phyloP scores from a whole-genome alignment of 2,329 filamentous ascomycete genomes.

The Anthostomella pinea region DNA sequence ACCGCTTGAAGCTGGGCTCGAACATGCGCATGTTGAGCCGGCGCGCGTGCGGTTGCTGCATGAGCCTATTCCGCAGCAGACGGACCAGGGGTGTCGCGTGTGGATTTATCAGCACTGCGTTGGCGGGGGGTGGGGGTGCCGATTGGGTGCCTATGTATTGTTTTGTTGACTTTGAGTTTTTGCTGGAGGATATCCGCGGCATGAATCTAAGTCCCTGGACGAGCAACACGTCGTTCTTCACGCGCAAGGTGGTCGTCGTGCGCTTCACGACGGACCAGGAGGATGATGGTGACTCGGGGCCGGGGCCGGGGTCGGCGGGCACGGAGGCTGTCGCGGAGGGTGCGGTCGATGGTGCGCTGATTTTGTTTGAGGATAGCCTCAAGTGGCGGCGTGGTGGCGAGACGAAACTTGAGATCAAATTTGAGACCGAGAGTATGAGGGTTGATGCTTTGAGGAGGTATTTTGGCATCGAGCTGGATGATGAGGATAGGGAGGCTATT shows the following conservation, averaged over 20 bases:
- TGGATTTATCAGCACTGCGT: constrained; percentile 25
- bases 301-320: constrained; percentile 35
- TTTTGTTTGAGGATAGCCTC: constrained; percentile 38
- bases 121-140: constrained; percentile 23
- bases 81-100: constrained; percentile 16
- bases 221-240: constrained; percentile 34
- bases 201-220: constrained; percentile 38
- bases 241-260: constrained; percentile 33
- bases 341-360: constrained; percentile 30
- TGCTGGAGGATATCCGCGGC: constrained; percentile 37
- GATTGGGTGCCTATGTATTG: constrained; percentile 43
- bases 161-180: constrained; percentile 43
- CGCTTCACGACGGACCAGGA: constrained; percentile 39
- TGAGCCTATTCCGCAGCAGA: constrained; percentile 22
- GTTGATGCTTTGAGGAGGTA: constrained; percentile 1
- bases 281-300: constrained; percentile 25
- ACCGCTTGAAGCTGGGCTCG: constrained; percentile 5
- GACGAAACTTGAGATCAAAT: constrained; percentile 25
- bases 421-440: neutral
- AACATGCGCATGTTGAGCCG: constrained; percentile 10
- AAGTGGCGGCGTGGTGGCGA: constrained; percentile 39
- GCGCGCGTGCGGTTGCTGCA: constrained; percentile 34
- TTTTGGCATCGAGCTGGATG: constrained; percentile 1
- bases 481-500: constrained; percentile 3
- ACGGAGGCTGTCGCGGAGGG: constrained; percentile 36